phyloP scores from a whole-genome alignment of 495 filamentous ascomycete genomes.

The Chaetomium tenue region DNA sequence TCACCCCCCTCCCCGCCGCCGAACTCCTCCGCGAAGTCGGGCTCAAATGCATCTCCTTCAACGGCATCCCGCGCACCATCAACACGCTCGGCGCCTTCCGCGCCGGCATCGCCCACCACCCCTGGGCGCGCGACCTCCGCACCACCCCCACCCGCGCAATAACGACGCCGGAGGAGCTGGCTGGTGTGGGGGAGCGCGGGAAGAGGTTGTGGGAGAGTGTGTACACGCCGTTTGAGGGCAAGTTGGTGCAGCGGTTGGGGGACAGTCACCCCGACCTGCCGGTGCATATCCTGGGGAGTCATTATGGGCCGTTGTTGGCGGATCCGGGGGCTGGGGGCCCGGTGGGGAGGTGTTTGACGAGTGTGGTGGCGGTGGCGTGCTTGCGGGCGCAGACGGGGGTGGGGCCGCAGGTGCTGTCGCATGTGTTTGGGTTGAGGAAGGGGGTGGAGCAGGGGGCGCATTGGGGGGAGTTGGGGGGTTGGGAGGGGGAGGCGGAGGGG shows the following conservation, averaged over 20 bases:
- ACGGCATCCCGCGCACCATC: constrained; percentile 78
- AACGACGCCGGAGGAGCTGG: constrained; percentile 47
- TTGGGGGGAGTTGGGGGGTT: constrained; percentile 42
- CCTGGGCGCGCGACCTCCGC: constrained; percentile 41
- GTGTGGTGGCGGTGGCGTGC: constrained; percentile 66
- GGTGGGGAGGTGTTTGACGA: constrained; percentile 65
- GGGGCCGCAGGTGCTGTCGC: constrained; percentile 71
- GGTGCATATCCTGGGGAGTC: constrained; percentile 66
- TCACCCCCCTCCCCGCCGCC: constrained; percentile 54
- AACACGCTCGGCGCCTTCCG: constrained; percentile 71
- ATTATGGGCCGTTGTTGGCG: constrained; percentile 68
- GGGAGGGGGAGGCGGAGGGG: constrained; percentile 26
- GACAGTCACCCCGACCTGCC: constrained; percentile 73
- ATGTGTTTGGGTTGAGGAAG: constrained; percentile 73
- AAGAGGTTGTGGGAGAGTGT: constrained; percentile 66
- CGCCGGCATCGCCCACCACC: constrained; percentile 52
- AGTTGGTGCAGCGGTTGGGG: constrained; percentile 64
- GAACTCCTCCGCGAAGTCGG: constrained; percentile 78
- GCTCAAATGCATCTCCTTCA: constrained; percentile 81
- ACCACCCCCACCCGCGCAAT: constrained; percentile 51
- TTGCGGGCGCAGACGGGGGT: constrained; percentile 73
- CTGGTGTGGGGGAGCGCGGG: constrained; percentile 54
- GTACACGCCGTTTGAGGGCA: constrained; percentile 67
- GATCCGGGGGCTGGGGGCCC: constrained; percentile 49
- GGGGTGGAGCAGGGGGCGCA: constrained; percentile 64